Conservation (phyloP, 2,329 filamentous ascomycete genomes). For the Colletotrichum kahawae region DNA sequence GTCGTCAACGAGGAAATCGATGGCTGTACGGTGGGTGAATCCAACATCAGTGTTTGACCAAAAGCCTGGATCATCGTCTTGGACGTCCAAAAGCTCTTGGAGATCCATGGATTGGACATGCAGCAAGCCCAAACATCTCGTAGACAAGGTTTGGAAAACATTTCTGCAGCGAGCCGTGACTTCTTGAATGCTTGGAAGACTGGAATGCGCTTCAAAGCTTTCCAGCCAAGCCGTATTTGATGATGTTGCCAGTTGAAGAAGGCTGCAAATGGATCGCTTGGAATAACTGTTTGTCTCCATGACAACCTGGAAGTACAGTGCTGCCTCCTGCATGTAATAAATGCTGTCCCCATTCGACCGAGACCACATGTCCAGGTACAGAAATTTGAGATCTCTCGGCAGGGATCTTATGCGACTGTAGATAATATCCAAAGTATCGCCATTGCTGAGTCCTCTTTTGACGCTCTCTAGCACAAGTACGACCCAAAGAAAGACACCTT, state of each 20-base stretch:
- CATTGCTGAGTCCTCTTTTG: neutral
- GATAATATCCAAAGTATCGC: neutral
- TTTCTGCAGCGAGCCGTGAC: neutral
- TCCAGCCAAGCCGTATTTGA: neutral
- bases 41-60: neutral
- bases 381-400: neutral
- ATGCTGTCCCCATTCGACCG: neutral
- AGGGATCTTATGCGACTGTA: neutral
- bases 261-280: neutral
- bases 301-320: neutral
- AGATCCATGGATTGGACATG: neutral
- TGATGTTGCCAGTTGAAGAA: neutral
- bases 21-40: neutral
- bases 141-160: neutral
- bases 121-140: neutral
- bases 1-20: neutral
- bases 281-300: neutral
- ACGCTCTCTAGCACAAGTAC: neutral
- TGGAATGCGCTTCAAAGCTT: neutral
- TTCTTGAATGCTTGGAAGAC: neutral
- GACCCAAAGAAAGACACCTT: neutral
- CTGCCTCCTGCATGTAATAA: neutral
- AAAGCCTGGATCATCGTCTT: neutral
- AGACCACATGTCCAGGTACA: neutral
- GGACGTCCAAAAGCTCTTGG: neutral